Evolutionary conservation across 2,329 filamentous ascomycete species (phyloP), one percentile per base, ranked within the genome.

Genomic region (Penicillium sp.): DNA sequence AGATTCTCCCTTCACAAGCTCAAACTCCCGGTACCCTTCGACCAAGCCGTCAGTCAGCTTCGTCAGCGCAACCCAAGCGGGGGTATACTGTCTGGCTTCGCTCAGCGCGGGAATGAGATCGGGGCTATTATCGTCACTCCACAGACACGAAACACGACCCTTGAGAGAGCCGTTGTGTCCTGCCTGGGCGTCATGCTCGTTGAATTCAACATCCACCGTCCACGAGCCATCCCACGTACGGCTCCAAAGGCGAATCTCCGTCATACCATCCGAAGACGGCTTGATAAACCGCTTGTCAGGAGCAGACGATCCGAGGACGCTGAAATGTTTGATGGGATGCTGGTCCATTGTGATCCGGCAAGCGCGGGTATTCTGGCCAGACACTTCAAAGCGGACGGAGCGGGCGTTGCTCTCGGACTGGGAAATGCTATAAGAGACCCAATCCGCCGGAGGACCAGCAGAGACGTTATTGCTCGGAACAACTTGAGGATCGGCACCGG

Each of bases 31-130:
- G 70, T 82, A 87, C 22, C 90, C 92, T 73, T 96, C 90, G 33
- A 96, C 89, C 66, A 97, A 77, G 0, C 91, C 93, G 77, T 92
- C 89, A 27, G 82, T 82, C 62, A 85, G 77, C 78, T 96, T 97
- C 4, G 87, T 87, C 31, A 92, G 81, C 10, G 88, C 87, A 6
- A 87, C 86, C 95, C 95, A 99, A 4, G 81, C 79, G 0, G 95
- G 95, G 66, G 87, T 83, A 76, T 87, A 97, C 72, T 87, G 84
- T 66, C 84, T 79, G 50, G 91, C 81, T 76, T 98, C 93, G 66
- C 95, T 89, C 53, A 94, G 84, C 0, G 93, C 93, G 0, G 94
- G 93, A 50, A 98, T 92, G 1, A 82, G 82, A 3, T 86, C 88
- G 2, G 77, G 75, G 37, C 79, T 78, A 69, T 97, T 97, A 46